These are phyloP conservation scores for Blastobotrys serpentis DNA, from an alignment of 1,139 yeast species.

Conservation along the genomic window DNA sequence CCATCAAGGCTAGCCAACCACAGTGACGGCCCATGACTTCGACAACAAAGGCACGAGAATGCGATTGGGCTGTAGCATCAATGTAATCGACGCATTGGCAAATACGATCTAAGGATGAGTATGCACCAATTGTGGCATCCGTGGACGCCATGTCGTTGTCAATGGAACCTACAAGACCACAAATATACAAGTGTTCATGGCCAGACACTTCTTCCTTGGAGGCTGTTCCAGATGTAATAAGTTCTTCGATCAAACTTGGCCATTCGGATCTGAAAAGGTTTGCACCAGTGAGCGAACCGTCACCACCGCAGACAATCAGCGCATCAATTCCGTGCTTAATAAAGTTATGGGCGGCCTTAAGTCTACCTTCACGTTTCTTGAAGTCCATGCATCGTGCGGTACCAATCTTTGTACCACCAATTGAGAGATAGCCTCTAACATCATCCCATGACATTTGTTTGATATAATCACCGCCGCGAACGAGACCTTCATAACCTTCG, in stretches of 20 bases:
- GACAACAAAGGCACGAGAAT: constrained; percentile 94
- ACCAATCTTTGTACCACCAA: constrained; percentile 95
- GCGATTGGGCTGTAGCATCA: constrained; percentile 96
- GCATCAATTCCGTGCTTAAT: constrained; percentile 91
- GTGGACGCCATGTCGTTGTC: constrained; percentile 98
- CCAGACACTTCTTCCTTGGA: constrained; percentile 56
- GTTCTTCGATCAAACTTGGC: constrained; percentile 80
- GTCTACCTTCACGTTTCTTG: constrained; percentile 79
- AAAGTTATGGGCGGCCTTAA: constrained; percentile 79
- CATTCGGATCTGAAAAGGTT: constrained; percentile 91
- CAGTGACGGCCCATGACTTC: constrained; percentile 99
- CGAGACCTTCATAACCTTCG: constrained; percentile 95
- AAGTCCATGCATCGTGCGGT: constrained; percentile 91
- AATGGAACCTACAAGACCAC: constrained; percentile 94
- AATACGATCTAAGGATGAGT: constrained; percentile 88
- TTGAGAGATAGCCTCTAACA: constrained; percentile 85
- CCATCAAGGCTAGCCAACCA: constrained; percentile 97
- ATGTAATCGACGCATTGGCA: constrained; percentile 92
- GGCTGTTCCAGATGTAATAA: constrained; percentile 54
- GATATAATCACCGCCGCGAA: constrained; percentile 73
- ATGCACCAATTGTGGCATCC: constrained; percentile 95
- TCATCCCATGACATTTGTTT: constrained; percentile 86
- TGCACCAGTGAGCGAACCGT: constrained; percentile 97
- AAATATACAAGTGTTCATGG: constrained; percentile 76
- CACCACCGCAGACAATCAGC: constrained; percentile 97